Conservation (phyloP, 805 yeast genomes). For the Komagataella pseudopastoris region DNA sequence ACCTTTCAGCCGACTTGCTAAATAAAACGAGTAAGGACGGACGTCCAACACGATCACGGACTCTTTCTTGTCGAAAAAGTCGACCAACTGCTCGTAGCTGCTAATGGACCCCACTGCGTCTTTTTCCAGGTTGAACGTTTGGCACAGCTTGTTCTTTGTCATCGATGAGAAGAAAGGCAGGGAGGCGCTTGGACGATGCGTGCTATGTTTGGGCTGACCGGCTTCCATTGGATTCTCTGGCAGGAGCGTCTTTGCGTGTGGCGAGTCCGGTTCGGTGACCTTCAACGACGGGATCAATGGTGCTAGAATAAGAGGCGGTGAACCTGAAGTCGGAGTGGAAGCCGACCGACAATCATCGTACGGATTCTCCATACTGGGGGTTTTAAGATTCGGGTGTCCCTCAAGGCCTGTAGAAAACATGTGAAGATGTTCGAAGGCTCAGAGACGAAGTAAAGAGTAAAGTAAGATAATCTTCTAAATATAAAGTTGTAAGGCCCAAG, state of each 20-base stretch:
- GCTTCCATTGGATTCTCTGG: not conserved
- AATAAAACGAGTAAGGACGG: slow-evolving; percentile 24
- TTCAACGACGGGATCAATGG: not conserved
- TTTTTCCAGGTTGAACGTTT: not conserved
- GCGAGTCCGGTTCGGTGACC: not conserved
- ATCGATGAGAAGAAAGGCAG: not conserved
- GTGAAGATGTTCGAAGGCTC: not conserved
- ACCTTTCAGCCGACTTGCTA: slow-evolving; percentile 15
- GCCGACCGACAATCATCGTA: not conserved
- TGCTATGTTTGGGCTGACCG: not conserved
- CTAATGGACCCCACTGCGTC: not conserved
- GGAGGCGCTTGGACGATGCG: not conserved
- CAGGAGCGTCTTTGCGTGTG: not conserved
- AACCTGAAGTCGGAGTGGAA: not conserved
- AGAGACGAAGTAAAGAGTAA: not conserved
- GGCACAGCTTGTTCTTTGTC: not conserved
- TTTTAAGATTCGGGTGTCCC: not conserved
- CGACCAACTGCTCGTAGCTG: not conserved
- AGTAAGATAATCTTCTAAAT: not conserved
- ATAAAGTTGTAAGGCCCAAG: not conserved
- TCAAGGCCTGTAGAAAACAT: not conserved
- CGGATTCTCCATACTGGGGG: not conserved
- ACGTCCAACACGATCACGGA: slow-evolving; percentile 16
- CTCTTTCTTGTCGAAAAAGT: not conserved
- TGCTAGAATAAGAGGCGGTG: not conserved